Conservation (phyloP, 2,329 filamentous ascomycete genomes). For the Fusarium penzigii region DNA sequence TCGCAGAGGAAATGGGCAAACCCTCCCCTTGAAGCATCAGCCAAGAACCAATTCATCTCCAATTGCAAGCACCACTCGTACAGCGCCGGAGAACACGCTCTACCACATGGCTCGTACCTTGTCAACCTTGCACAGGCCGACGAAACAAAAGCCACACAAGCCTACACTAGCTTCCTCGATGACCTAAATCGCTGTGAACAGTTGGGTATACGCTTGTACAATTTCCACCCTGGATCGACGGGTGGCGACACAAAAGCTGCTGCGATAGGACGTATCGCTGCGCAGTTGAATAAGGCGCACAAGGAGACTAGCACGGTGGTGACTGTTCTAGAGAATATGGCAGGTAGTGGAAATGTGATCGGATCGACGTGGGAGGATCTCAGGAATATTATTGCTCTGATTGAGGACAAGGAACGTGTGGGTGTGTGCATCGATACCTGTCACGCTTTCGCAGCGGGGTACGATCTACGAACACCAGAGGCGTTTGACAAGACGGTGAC, state of each 20-base stretch:
- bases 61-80: conserved; percentile 71
- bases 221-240: conserved; percentile 92
- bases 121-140: conserved; percentile 93
- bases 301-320: conserved; percentile 73
- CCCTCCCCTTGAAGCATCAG: conserved; percentile 70
- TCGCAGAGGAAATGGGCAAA: conserved; percentile 94
- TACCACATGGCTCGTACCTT: conserved; percentile 94
- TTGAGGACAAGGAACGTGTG: conserved; percentile 80
- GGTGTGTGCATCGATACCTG: conserved; percentile 97
- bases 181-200: conserved; percentile 83
- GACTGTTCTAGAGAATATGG: conserved; percentile 94
- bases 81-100: conserved; percentile 69
- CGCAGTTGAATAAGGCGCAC: conserved; percentile 80
- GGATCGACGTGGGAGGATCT: conserved; percentile 86
- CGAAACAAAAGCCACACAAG: conserved; percentile 76
- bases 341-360: conserved; percentile 82
- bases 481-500: conserved; percentile 73
- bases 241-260: conserved; percentile 66
- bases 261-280: conserved; percentile 77
- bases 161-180: conserved; percentile 83
- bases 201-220: conserved; percentile 89
- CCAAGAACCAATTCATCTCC: conserved; percentile 68
- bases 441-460: conserved; percentile 91
- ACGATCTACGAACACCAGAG: conserved; percentile 78
- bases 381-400: conserved; percentile 75